Conservation (phyloP, 2,329 filamentous ascomycete species). For the Xylaria digitata region DNA sequence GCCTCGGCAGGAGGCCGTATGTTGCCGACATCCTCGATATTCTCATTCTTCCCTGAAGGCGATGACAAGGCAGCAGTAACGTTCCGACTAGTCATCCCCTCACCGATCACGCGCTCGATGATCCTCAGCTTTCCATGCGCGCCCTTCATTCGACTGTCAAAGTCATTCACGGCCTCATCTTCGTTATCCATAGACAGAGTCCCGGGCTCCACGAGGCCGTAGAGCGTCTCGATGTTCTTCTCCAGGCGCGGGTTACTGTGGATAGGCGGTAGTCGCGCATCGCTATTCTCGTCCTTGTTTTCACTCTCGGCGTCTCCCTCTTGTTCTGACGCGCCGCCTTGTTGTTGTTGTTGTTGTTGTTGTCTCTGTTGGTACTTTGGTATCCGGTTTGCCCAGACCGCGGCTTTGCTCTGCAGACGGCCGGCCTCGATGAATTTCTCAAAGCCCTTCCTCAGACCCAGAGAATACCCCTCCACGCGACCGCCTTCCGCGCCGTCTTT, state of each 20-base stretch:
- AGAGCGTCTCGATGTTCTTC: slow-evolving; percentile 80
- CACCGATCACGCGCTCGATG: slow-evolving; percentile 75
- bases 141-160: slow-evolving; percentile 85
- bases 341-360: slow-evolving; percentile 1
- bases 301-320: neutral
- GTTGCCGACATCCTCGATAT: slow-evolving; percentile 45
- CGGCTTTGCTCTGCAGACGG: slow-evolving; percentile 78
- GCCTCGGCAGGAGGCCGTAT: slow-evolving; percentile 33
- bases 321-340: neutral
- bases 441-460: slow-evolving; percentile 92
- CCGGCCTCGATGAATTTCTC: slow-evolving; percentile 90
- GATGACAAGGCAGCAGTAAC: slow-evolving; percentile 17
- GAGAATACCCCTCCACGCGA: slow-evolving; percentile 86
- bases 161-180: slow-evolving; percentile 89
- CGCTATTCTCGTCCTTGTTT: neutral
- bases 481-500: slow-evolving; percentile 82
- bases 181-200: slow-evolving; percentile 84
- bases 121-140: slow-evolving; percentile 87
- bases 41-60: slow-evolving; percentile 42
- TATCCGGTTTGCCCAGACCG: slow-evolving; percentile 85
- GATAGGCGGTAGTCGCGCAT: slow-evolving; percentile 51
- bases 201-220: slow-evolving; percentile 81
- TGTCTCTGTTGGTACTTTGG: slow-evolving; percentile 46
- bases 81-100: slow-evolving; percentile 41
- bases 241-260: slow-evolving; percentile 72